Base-by-base conservation (phyloP, 2,329 filamentous ascomycete species). In the Fusarium praegraminearum region DNA sequence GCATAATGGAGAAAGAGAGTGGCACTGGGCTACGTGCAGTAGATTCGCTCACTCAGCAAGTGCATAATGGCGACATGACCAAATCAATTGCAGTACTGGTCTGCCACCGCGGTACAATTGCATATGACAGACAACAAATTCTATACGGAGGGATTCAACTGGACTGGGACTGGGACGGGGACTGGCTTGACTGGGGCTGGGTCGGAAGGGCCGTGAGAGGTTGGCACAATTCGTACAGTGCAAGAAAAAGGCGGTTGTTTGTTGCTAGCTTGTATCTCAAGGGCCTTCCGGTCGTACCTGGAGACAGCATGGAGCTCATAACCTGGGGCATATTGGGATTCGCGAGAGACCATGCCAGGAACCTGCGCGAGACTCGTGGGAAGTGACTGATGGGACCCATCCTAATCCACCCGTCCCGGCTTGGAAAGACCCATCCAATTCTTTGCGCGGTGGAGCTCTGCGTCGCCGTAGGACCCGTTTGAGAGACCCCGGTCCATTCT, bases 151-250 rank as follows among this genome's bases (percentile, higher is more conserved):
- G 41, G 26, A 59, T 38, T 59, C 32, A 32, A 59, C 43, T 59
- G 47, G 33, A 51, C 49, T 28, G 49, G 49, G 49, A 35, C 46
- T 49, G 45, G 47, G 33, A 51, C 49, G 20, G 49, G 49, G 49
- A 35, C 46, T 49, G 45, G 26, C 26, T 30, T 13, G 18, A 51
- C 32, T 40, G 33, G 45, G 38, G 51, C 44, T 62, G 61, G 55
- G 50, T 62, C 68, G 72, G 69, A 54, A 66, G 65, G 65, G 59
- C 71, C 73, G 73, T 75, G 66, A 62, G 62, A 59, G 55, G 53
- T 59, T 47, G 57, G 49, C 26, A 57, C 73, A 75, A 76, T 76
- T 76, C 73, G 66, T 74, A 76, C 73, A 49, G 72, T 75, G 57
- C 28, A 38, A 40, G 15, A 24, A 26, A 65, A 46, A 60, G 40